Evolutionary conservation across 805 yeast species (phyloP).

Genomic region (Zygoascus flipseniorum): DNA sequence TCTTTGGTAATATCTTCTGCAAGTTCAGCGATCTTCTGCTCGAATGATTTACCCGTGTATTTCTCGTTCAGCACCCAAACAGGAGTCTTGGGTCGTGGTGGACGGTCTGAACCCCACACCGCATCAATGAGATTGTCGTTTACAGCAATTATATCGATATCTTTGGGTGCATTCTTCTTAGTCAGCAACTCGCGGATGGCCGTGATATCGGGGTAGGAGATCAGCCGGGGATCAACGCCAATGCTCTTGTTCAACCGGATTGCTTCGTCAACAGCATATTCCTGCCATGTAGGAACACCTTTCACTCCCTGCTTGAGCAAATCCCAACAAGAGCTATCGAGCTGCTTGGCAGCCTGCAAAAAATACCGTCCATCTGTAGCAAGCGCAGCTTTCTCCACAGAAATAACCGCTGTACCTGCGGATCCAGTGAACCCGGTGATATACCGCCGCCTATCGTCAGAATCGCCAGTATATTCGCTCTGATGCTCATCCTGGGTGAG

Average conservation of each 20-base stretch:
- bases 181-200: conserved; percentile 20
- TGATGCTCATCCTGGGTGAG: conserved; percentile 93
- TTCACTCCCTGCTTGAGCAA: conserved; percentile 70
- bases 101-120: conserved; percentile 68
- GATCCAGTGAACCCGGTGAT: conserved; percentile 86
- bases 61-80: conserved; percentile 44
- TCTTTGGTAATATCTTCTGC: conserved; percentile 23
- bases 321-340: conserved; percentile 66
- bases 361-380: conserved; percentile 95
- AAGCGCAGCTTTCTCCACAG: conserved; percentile 60
- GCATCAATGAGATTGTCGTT: conserved; percentile 61
- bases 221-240: conserved; percentile 76
- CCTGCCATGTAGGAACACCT: conserved; percentile 71
- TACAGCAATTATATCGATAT: conserved; percentile 37
- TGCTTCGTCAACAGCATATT: conserved; percentile 59
- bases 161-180: conserved; percentile 19
- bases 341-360: conserved; percentile 77
- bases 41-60: conserved; percentile 57
- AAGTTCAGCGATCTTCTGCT: conserved; percentile 45
- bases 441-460: conserved; percentile 76
- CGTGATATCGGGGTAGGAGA: conserved; percentile 39
- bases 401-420: conserved; percentile 86
- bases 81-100: conserved; percentile 44
- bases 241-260: conserved; percentile 42
- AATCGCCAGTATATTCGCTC: conserved; percentile 75